These are phyloP conservation scores for Hanseniaspora occidentalis DNA, from an alignment of 805 yeast genomes.

Conservation along the genomic window DNA sequence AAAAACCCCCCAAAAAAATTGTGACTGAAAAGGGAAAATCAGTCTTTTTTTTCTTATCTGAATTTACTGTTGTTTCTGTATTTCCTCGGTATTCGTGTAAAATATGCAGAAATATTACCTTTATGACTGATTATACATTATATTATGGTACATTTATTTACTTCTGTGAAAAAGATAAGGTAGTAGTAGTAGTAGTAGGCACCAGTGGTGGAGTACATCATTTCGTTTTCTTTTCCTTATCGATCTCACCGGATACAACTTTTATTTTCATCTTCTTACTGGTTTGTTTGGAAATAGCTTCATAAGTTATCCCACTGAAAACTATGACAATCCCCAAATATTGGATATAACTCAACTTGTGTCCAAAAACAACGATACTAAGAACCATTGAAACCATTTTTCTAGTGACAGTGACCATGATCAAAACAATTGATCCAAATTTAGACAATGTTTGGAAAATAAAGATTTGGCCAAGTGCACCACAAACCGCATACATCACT, in stretches of 20 bases:
- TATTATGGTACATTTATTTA: no score
- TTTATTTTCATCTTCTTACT: background rate
- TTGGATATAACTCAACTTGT: constrained; percentile 46
- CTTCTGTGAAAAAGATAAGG: no score
- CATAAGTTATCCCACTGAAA: constrained; percentile 75
- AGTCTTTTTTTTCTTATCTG: no score
- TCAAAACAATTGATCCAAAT: constrained; percentile 74
- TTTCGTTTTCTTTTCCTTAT: background rate
- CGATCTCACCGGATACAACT: background rate
- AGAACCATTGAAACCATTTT: constrained; percentile 92
- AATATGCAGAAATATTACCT: no score
- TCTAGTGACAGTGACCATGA: constrained; percentile 91
- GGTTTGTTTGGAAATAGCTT: constrained; percentile 41
- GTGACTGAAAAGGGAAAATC: no score
- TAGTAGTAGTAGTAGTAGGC: no score
- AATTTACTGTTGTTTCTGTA: no score
- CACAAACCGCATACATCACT: constrained; percentile 56
- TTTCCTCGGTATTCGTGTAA: no score
- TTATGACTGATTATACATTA: no score
- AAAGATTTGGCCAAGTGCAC: constrained; percentile 90
- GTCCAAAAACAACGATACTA: constrained; percentile 61
- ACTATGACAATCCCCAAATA: constrained; percentile 74
- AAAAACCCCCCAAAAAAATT: no score
- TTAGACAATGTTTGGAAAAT: constrained; percentile 73
- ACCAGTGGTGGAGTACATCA: background rate